Percentiles rank a stretch among this genome's conserved stretches.
These are phyloP conservation scores for Macrotyloma uniflorum DNA, from an alignment of 306 rosid species.

Conservation along the genomic window DNA sequence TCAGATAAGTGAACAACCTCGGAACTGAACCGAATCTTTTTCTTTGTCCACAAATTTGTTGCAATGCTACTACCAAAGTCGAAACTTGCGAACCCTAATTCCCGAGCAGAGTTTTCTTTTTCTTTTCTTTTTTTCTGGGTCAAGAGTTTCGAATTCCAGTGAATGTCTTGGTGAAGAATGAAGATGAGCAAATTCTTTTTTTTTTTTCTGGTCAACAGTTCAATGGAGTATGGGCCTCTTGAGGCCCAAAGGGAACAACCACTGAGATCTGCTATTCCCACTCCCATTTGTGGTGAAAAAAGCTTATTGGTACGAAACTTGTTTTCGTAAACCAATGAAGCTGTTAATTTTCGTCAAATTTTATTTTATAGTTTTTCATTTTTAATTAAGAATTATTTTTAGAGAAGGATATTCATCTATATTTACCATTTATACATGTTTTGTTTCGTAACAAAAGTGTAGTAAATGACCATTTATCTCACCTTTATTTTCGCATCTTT, in stretches of 20 bases:
- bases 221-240: too few relatives aligned
- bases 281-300: background rate
- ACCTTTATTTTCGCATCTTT: too few relatives aligned
- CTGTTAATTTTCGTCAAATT: too few relatives aligned
- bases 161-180: background rate
- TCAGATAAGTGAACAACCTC: constrained; percentile 12
- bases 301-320: too few relatives aligned
- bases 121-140: background rate
- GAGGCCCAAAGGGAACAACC: too few relatives aligned
- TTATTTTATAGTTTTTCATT: too few relatives aligned
- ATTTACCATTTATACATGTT: too few relatives aligned
- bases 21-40: background rate
- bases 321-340: too few relatives aligned
- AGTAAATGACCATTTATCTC: too few relatives aligned
- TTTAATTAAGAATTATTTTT: too few relatives aligned
- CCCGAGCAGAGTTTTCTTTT: background rate
- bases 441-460: too few relatives aligned
- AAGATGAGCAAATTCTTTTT: background rate
- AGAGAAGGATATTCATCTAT: too few relatives aligned
- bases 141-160: background rate
- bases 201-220: background rate
- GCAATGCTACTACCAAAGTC: background rate
- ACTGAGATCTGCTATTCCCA: background rate
- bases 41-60: background rate
- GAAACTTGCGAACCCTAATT: background rate